These are phyloP conservation scores for Pseudogymnoascus sp. DNA, from an alignment of 2,329 filamentous ascomycete genomes.

Conservation along the genomic window DNA sequence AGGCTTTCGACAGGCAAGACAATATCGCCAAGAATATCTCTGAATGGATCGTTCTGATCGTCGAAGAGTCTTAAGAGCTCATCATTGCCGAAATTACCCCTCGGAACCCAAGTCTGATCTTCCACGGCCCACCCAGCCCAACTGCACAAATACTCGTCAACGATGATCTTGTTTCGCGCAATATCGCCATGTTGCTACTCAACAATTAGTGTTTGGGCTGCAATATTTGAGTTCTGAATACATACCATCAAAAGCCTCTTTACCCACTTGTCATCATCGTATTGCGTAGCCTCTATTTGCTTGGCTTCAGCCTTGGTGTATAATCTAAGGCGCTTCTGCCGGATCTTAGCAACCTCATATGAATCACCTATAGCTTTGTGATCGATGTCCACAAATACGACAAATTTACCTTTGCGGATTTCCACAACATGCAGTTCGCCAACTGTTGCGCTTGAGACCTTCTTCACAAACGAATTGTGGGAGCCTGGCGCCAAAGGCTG, in stretches of 20 bases:
- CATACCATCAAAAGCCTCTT: conserved; percentile 7
- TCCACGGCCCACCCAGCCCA: conserved; percentile 14
- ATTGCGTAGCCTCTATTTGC: neutral
- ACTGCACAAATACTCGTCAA: conserved; percentile 13
- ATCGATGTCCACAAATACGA: neutral
- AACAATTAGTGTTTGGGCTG: neutral
- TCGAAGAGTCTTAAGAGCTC: neutral
- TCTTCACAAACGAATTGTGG: neutral
- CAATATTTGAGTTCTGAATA: neutral
- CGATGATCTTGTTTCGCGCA: neutral
- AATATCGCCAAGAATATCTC: neutral
- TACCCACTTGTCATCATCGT: conserved; percentile 10
- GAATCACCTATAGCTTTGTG: neutral
- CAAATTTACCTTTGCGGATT: conserved; percentile 2
- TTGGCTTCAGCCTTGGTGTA: neutral
- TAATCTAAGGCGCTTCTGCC: conserved; percentile 9
- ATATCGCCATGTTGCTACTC: conserved; percentile 1
- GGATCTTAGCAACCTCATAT: conserved; percentile 13
- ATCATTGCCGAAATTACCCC: neutral
- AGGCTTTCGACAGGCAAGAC: neutral
- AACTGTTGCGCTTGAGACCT: neutral
- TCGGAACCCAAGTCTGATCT: conserved; percentile 8
- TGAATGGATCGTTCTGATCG: neutral
- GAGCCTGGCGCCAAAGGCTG: neutral
- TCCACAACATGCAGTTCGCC: neutral